These are phyloP conservation scores for Hygrophorus pudorinus DNA, from an alignment of 768 basidiomycete species.

Conservation along the genomic window DNA sequence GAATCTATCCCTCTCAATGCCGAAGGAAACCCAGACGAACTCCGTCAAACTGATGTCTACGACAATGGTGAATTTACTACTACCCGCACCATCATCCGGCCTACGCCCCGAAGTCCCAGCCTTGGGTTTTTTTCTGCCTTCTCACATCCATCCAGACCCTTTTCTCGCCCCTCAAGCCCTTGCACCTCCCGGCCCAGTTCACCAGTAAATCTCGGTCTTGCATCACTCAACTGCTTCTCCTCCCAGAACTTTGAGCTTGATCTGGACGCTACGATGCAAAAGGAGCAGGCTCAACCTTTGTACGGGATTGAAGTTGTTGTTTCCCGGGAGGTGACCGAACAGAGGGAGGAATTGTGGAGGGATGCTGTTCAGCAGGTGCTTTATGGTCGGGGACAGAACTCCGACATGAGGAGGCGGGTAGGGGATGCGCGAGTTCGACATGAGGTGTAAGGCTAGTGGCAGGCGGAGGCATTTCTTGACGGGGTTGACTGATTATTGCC, in stretches of 20 bases:
- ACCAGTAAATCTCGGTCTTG: constrained; percentile 1
- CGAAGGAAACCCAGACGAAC: neutral
- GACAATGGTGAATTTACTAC: constrained; percentile 1
- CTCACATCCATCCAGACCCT: neutral
- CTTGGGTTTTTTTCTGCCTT: neutral
- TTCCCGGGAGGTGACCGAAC: neutral
- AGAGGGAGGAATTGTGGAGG: constrained; percentile 7
- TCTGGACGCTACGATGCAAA: constrained; percentile 1
- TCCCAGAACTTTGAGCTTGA: constrained; percentile 4
- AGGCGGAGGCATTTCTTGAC: no score
- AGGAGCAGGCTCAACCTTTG: neutral
- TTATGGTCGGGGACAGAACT: constrained; percentile 1
- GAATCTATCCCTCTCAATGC: neutral
- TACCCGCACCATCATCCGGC: constrained; percentile 5
- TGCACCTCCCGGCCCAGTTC: constrained; percentile 4
- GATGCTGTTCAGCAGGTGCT: constrained; percentile 6
- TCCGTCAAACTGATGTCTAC: neutral
- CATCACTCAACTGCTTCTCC: constrained; percentile 2
- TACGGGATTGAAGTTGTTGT: constrained; percentile 3
- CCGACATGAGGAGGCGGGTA: no score
- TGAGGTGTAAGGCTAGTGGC: no score
- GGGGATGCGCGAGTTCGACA: no score
- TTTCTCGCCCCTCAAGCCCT: constrained; percentile 4
- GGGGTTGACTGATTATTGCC: no score
- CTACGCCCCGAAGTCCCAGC: neutral